Evolutionary conservation across 192 early-diverging fungal species (phyloP), one percentile per base, ranked within the genome.

Genomic region (Coemansia sp.): DNA sequence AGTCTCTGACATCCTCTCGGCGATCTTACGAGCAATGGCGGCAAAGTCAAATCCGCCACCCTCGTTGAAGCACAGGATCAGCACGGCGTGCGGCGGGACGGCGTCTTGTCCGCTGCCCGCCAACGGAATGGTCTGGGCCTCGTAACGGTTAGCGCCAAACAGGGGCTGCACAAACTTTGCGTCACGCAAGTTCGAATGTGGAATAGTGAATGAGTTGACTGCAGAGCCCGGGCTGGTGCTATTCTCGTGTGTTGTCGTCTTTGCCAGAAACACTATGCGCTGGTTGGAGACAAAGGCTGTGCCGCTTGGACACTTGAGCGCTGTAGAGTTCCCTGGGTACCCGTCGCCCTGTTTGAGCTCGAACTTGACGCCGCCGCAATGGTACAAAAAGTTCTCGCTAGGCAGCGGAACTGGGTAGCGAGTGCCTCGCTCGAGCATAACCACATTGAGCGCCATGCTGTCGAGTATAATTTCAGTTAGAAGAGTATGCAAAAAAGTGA

Each of bases 1-100:
- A 3, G 59, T 79, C 36, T 72, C 70, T 33, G 41, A 44, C 8
- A 65, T 72, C 17, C 70, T 44, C 37, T 79, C 70, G 21, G 48
- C 46, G 46, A 79, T 66, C 48, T 79, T 69, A 10, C 69, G 57
- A 12, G 70, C 76, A 39, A 66, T 66, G 2, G 58, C 60, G 7
- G 61, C 66, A 66, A 79, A 79, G 36, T 79, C 76, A 60, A 69
- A 79, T 11, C 76, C 69, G 10, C 76, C 76, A 18, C 76, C 76
- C 38, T 79, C 76, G 59, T 72, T 72, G 24, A 79, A 79, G 39
- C 62, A 37, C 59, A 79, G 56, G 22, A 57, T 33, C 53, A 79
- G 43, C 38, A 32, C 19, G 14, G 65, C 58, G 3, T 41, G 34
- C 0, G 41, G 46, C 14, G 60, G n/a, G 4, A 72, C 22, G 26